Base-by-base conservation (phyloP, 176 grass and related monocot genomes). In the Carex cristatella region DNA sequence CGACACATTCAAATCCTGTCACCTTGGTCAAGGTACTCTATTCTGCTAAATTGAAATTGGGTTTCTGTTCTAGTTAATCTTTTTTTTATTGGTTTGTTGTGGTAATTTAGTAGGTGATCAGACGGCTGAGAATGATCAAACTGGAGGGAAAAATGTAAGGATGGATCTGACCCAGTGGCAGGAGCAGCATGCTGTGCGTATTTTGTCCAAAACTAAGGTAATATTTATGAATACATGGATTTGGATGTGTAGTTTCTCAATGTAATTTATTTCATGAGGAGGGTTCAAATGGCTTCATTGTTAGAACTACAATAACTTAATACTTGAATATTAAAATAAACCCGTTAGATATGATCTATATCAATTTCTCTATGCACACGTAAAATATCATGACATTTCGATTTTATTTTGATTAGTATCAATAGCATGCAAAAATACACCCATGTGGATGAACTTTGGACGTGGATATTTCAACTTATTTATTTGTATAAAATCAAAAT, bases 131-230 rank as follows among this genome's bases (percentile, higher is more conserved):
- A 69, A 19, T 4, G 63, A 83, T 69, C 9, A 19, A 13, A 69
- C 13, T 18, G 63, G 62, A 69, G 81, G 80, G 28, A 62, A 31
- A 16, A 83, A 67, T 66, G 61, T 69, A 33, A 14, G 81, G 48
- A 67, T 27, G 18, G 63, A 83, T 83, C 81, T 83, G 13, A 67
- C 81, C 10, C 62, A 83, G 30, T 83, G 81, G 81, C 81, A 83
- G 19, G 44, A 83, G 23, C 59, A 67, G 37, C 81, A 83, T 68
- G 81, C 63, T 31, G 49, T 83, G 68, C 65, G 63, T 11, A 83
- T 83, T 46, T 31, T 83, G 14, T 69, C 81, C 7, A 83, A 54
- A 69, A 35, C 38, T 83, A 83, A 83, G 63, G 81, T 82, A 42
- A 44, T 4, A 62, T 23, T 10, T 61, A 46, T 2, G 1, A 44